Conservation (phyloP, 495 filamentous ascomycete genomes). For the Neurospora sp. region DNA sequence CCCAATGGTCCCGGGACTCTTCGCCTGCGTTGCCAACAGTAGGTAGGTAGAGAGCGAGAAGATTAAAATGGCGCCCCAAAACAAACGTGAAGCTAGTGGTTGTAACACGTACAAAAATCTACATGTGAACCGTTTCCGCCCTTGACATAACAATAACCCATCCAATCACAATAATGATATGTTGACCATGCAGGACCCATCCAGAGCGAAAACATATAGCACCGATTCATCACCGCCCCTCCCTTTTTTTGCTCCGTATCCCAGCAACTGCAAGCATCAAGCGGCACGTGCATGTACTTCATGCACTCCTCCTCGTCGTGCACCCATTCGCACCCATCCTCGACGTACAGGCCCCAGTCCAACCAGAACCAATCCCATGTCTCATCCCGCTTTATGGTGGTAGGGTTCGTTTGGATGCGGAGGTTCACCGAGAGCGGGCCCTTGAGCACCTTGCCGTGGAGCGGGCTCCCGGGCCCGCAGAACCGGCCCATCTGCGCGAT, state of each 20-base stretch:
- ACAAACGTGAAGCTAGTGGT: too few species aligned
- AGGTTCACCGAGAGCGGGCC: background rate
- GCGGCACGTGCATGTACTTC: background rate
- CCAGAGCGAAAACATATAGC: background rate
- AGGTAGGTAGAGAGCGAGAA: too few species aligned
- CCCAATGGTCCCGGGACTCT: too few species aligned
- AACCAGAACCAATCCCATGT: background rate
- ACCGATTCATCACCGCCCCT: background rate
- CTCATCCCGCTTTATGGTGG: too few species aligned
- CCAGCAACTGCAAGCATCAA: background rate
- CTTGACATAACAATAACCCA: too few species aligned
- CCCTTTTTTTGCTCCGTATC: accelerated
- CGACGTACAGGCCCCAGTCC: background rate
- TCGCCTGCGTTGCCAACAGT: too few species aligned
- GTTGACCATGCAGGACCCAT: background rate
- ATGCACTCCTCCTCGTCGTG: background rate
- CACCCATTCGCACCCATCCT: background rate
- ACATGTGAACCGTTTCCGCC: too few species aligned
- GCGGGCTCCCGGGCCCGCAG: background rate
- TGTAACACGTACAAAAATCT: too few species aligned
- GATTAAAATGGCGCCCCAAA: too few species aligned
- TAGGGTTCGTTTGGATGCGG: background rate
- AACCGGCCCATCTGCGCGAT: background rate
- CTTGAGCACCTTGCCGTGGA: background rate
- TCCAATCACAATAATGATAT: too few species aligned